Base-by-base conservation (phyloP, 768 basidiomycete genomes). In the Lepiota venenata region DNA sequence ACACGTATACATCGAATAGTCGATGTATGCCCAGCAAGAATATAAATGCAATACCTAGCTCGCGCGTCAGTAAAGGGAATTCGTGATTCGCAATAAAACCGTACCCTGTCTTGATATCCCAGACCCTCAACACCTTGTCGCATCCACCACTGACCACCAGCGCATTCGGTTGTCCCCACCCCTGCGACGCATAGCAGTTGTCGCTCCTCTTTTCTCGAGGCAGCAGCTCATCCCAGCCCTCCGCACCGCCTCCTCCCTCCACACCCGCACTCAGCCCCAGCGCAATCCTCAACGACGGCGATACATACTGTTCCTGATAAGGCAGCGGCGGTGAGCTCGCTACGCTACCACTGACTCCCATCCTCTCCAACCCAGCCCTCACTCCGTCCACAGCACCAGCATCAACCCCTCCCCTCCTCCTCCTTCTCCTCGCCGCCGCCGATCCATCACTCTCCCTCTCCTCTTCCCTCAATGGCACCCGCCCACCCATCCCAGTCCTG, bases 1-100 rank as follows among this genome's bases (percentile, higher is more conserved):
- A 93, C 87, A 61, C 89, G 91, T 52, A 96, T 76, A 67, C 93
- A 97, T 27, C 96, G 84, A 47, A 98, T 88, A 1, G 96, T 98
- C 0, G 93, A 91, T 0, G 84, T 82, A 69, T 98, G 96, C 0
- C 95, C 96, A 1, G 77, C 72, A 8, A 99, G 78, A 15, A 83
- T 75, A 65, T 95, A 88, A 11, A 93, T 79, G 61, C 90, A 91
- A 58, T 82, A 77, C 8, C 79, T 81, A 57, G 7, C 29, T 22
- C 41, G 35, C 21, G 25, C 25, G 25, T 2, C 27, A 18, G 35
- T 41, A 7, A 40, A 27, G 2, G 10, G 4, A 56, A 10, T 4
- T 32, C 18, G 27, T 14, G 16, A 11, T 27, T 55, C 45, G 27
- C 56, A 22, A 40, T 18, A 16, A 47, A 47, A 14, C 65, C 84